These are phyloP conservation scores for Byssoonygena ceratinophila DNA, from an alignment of 2,329 filamentous ascomycete species.

Conservation along the genomic window DNA sequence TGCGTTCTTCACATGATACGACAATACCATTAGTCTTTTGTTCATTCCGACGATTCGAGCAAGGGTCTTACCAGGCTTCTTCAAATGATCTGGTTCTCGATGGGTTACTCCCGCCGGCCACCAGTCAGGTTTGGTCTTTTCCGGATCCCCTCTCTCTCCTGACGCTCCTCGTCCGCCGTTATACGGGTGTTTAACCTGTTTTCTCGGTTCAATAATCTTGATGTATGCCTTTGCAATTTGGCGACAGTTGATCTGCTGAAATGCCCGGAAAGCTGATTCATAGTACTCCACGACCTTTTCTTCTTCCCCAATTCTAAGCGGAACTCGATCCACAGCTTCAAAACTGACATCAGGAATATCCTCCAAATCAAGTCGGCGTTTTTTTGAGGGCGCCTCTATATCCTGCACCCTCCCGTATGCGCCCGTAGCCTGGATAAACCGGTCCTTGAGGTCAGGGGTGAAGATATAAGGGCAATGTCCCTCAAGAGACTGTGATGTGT, in stretches of 20 bases:
- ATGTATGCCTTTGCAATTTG: constrained; percentile 39
- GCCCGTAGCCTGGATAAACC: constrained; percentile 11
- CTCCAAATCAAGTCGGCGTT: constrained; percentile 6
- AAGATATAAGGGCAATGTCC: constrained; percentile 13
- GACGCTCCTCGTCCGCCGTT: constrained; percentile 37
- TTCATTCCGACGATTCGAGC: background rate
- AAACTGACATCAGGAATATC: constrained; percentile 4
- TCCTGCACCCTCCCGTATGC: background rate
- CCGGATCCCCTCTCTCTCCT: constrained; percentile 32
- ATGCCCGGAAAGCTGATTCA: constrained; percentile 31
- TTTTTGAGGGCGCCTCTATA: background rate
- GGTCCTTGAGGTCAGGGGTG: constrained; percentile 12
- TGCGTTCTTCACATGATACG: constrained; percentile 24
- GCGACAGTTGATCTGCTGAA: constrained; percentile 40
- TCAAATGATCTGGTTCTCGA: constrained; percentile 41
- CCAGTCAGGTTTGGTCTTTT: constrained; percentile 38
- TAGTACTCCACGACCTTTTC: constrained; percentile 34
- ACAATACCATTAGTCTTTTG: background rate
- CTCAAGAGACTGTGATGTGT: constrained; percentile 13
- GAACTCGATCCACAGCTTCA: constrained; percentile 12
- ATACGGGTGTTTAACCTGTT: constrained; percentile 41
- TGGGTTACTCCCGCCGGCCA: constrained; percentile 39
- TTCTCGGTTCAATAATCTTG: constrained; percentile 39
- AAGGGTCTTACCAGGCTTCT: constrained; percentile 34
- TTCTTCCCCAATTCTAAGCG: constrained; percentile 31